phyloP scores from a whole-genome alignment of 75 land plant species.

The Isoetes taiwanensis region DNA sequence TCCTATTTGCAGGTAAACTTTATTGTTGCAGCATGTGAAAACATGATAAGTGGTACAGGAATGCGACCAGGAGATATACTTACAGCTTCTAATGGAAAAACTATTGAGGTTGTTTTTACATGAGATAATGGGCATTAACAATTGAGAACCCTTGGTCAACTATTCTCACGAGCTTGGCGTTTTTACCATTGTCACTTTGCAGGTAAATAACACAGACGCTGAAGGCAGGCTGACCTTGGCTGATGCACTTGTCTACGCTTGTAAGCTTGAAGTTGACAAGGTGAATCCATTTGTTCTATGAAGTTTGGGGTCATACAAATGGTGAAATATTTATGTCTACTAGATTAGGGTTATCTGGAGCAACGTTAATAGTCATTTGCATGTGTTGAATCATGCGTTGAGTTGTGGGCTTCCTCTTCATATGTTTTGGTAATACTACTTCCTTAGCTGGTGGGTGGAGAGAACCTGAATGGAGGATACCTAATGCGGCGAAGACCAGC shows the following conservation, averaged over 20 bases:
- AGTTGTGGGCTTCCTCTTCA: too few relatives aligned
- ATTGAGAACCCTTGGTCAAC: neutral
- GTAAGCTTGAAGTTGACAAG: constrained; percentile 95
- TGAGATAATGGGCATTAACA: neutral
- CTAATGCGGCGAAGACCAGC: too few relatives aligned
- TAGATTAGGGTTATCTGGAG: too few relatives aligned
- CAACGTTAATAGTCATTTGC: too few relatives aligned
- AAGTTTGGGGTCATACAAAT: neutral
- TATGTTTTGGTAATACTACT: too few relatives aligned
- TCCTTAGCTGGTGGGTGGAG: too few relatives aligned
- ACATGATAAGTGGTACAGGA: constrained; percentile 98
- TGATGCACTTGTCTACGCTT: constrained; percentile 94
- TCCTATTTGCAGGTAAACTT: constrained; percentile 59
- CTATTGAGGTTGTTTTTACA: constrained; percentile 58
- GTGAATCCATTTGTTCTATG: constrained; percentile 17
- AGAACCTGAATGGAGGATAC: too few relatives aligned
- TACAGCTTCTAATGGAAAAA: constrained; percentile 96
- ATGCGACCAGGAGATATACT: constrained; percentile 94
- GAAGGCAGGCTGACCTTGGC: constrained; percentile 97
- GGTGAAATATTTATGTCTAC: too few relatives aligned
- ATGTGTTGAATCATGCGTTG: too few relatives aligned
- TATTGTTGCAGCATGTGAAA: constrained; percentile 96
- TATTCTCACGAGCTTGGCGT: neutral
- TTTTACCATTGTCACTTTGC: neutral
- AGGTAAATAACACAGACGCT: constrained; percentile 99